Evolutionary conservation across 2,329 filamentous ascomycete genomes (phyloP), one percentile per base, ranked within the genome.

Genomic region (Sclerotinia subarctica): DNA sequence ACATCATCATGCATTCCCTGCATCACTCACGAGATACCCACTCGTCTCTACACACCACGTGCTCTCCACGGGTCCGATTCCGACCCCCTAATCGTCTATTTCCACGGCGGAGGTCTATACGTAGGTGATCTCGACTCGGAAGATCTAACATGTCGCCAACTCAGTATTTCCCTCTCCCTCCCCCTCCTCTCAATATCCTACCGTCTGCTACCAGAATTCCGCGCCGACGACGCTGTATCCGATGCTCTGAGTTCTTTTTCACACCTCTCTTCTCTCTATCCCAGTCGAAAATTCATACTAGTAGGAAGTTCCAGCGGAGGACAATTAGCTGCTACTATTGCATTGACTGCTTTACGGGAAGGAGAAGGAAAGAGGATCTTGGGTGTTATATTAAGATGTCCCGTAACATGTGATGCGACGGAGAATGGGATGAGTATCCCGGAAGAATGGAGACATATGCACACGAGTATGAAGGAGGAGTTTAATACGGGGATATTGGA

Each of bases 121-220:
- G 80, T 84, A 44, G 83, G 83, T 15, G 81, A 83, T 65, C 80
- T 81, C 2, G 81, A 84, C 69, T 82, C 80, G 69, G 82, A 85
- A 72, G 82, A 85, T 58, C 74, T 83, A 1, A 80, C 81, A 2
- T 83, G 81, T 71, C 78, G 82, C 0, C 72, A 79, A 35, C 77
- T 78, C 29, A 75, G 73, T 8, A 67, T 76, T 0, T 69, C 70
- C 11, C 70, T 73, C 47, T 69, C 69, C 15, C 70, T 72, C 51
- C 72, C 77, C 2, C 76, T 84, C 38, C 83, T 81, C 72, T 84
- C 82, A 0, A 74, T 83, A 44, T 79, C 79, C 19, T 84, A 85
- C 73, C 78, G 82, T 4, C 77, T 84, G 8, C 77, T 82, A 72
- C 82, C 81, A 0, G 70, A 76, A 35, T 74, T 78, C 71, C 73